phyloP scores from a whole-genome alignment of 148 eudicot species.

The Rhododendron simsii region DNA sequence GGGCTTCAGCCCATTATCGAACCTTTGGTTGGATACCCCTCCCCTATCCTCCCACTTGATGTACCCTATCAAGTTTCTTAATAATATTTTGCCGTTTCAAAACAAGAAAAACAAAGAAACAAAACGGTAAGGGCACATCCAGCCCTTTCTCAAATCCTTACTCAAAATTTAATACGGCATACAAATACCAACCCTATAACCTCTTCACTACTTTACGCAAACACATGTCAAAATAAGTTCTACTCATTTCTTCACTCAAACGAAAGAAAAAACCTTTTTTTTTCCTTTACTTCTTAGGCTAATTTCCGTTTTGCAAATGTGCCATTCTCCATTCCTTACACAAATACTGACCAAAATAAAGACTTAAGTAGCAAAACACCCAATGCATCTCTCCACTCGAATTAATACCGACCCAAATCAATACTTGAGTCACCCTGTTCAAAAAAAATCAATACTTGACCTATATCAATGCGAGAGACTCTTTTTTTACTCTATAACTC shows the following conservation, averaged over 20 bases:
- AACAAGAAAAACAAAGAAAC: too few relatives aligned
- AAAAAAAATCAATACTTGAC: neutral
- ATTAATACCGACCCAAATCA: neutral
- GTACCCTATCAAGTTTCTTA: too few relatives aligned
- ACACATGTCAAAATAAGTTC: neutral
- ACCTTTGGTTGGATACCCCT: too few relatives aligned
- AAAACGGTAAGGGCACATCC: neutral
- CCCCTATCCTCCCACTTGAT: too few relatives aligned
- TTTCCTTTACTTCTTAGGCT: neutral
- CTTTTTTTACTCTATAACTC: neutral
- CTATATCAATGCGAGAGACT: neutral
- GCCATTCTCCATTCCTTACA: neutral
- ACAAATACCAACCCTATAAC: neutral
- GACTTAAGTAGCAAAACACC: neutral
- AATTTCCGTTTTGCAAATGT: neutral
- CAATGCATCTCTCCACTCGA: neutral
- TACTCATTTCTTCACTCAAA: neutral
- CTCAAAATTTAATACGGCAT: too few relatives aligned
- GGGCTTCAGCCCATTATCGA: too few relatives aligned
- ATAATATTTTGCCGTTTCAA: too few relatives aligned
- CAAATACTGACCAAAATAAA: neutral
- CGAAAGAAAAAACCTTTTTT: neutral
- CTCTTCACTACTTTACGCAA: neutral
- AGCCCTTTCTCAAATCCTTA: neutral
- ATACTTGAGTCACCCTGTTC: too few relatives aligned